phyloP scores from a whole-genome alignment of 1,284 basidiomycete species.

The Ustilago hordei region DNA sequence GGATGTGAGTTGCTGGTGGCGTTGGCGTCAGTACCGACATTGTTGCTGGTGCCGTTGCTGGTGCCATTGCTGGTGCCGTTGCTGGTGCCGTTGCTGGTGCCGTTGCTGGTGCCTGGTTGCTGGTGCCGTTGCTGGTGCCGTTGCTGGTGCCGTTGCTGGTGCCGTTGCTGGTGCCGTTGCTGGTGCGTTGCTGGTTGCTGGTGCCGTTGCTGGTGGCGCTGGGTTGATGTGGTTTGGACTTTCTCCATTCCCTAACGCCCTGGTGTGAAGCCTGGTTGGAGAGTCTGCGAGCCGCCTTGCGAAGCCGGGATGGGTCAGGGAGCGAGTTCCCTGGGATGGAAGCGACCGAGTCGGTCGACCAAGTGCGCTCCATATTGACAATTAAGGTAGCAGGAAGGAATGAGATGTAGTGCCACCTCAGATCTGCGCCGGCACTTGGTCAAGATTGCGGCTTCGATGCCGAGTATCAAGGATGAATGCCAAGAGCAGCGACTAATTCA shows the following conservation, averaged over 20 bases:
- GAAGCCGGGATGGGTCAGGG: conserved; percentile 36
- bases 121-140: conserved; percentile 5
- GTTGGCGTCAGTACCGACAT: neutral
- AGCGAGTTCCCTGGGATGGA: conserved; percentile 35
- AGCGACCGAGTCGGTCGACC: conserved; percentile 52
- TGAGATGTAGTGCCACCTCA: neutral
- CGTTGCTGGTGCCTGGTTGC: neutral
- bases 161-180: neutral
- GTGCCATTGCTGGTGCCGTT: conserved; percentile 2
- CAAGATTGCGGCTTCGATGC: conserved; percentile 1
- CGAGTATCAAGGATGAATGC: neutral
- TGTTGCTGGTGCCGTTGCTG: conserved; percentile 2
- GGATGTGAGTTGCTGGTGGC: conserved; percentile 4
- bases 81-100: neutral
- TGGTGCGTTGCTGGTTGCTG: no score
- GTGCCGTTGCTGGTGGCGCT: conserved; percentile 1
- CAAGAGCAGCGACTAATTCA: neutral
- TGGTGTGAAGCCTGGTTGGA: conserved; percentile 43
- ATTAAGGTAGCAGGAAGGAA: neutral
- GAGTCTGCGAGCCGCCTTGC: conserved; percentile 46
- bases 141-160: conserved; percentile 1
- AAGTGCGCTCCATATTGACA: conserved; percentile 41
- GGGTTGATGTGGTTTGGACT: conserved; percentile 27
- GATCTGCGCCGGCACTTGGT: neutral
- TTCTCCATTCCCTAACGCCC: conserved; percentile 47